A percentile compares a stretch with the other conserved stretches of the same genome.
Evolutionary conservation across 78 protist genomes (phyloP).

Genomic region (Dictyostelium brefeldianum): DNA sequence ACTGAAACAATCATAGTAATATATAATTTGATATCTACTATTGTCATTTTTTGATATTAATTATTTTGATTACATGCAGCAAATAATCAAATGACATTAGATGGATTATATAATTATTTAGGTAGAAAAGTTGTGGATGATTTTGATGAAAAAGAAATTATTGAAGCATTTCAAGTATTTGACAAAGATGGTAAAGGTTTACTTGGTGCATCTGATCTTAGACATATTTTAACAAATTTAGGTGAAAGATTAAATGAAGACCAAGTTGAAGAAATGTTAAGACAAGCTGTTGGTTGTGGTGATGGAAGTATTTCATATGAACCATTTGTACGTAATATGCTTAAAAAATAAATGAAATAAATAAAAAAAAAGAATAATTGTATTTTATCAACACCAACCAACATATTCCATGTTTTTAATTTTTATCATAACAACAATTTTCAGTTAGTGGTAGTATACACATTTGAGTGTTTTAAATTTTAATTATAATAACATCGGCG

Average conservation of each 20-base stretch:
- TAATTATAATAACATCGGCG: no score
- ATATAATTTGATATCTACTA: no score
- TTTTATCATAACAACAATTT: no score
- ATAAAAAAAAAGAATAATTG: not conserved
- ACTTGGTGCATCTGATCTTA: slow-evolving; percentile 71
- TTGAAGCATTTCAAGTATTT: slow-evolving; percentile 76
- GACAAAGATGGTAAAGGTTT: slow-evolving; percentile 79
- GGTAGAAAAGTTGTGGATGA: slow-evolving; percentile 76
- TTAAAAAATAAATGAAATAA: slow-evolving; percentile 50
- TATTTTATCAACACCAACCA: not conserved
- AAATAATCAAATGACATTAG: slow-evolving; percentile 26
- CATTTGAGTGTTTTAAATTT: no score
- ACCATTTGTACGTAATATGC: slow-evolving; percentile 71
- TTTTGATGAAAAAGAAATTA: slow-evolving; percentile 78
- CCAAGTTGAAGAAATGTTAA: slow-evolving; percentile 77
- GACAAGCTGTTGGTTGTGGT: slow-evolving; percentile 73
- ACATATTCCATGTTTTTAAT: not conserved
- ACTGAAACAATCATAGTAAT: no score
- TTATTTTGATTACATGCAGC: slow-evolving; percentile 1
- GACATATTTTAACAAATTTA: slow-evolving; percentile 77
- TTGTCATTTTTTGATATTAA: no score
- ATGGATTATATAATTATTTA: slow-evolving; percentile 70
- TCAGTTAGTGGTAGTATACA: no score
- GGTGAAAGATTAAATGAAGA: slow-evolving; percentile 80
- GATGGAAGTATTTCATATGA: slow-evolving; percentile 69